Percentiles rank a stretch among this genome's conserved stretches.
These are phyloP conservation scores for Zizania palustris DNA, from an alignment of 202 grass and related monocot species.

Conservation along the genomic window DNA sequence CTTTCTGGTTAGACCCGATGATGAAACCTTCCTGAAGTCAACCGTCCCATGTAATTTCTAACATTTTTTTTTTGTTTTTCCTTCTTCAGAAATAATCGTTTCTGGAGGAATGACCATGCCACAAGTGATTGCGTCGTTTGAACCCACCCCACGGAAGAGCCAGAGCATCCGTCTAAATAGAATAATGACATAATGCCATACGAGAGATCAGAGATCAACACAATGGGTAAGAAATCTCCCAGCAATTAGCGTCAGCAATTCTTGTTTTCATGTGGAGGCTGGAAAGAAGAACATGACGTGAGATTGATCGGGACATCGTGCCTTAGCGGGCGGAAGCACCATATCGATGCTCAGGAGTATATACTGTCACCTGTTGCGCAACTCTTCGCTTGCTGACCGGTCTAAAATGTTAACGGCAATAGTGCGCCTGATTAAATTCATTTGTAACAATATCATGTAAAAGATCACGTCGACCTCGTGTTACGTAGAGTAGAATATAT, in stretches of 20 bases:
- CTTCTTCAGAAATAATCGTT: conserved; percentile 83
- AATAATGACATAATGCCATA: conserved; percentile 56
- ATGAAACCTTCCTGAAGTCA: not conserved
- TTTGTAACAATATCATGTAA: conserved; percentile 36
- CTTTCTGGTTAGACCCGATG: not conserved
- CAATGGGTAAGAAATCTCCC: conserved; percentile 4
- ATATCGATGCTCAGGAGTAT: conserved; percentile 32
- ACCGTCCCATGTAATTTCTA: not conserved
- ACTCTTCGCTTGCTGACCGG: conserved; percentile 35
- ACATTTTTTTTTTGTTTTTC: conserved; percentile 12
- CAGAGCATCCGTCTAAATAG: conserved; percentile 80
- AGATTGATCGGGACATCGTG: not conserved
- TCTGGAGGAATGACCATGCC: conserved; percentile 98
- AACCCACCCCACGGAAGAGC: conserved; percentile 63
- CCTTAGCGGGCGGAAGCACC: conserved; percentile 15
- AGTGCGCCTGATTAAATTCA: conserved; percentile 47
- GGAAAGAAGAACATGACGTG: not conserved
- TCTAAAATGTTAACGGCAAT: conserved; percentile 23
- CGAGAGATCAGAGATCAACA: not conserved
- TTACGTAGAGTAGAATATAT: conserved; percentile 26
- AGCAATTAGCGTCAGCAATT: not conserved
- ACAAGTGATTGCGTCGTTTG: conserved; percentile 73
- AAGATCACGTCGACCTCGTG: conserved; percentile 18
- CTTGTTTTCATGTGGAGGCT: not conserved
- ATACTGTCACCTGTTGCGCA: conserved; percentile 24